Evolutionary conservation across 2,329 filamentous ascomycete genomes (phyloP), one percentile per base, ranked within the genome.

Genomic region (Podosphaera aphanis): DNA sequence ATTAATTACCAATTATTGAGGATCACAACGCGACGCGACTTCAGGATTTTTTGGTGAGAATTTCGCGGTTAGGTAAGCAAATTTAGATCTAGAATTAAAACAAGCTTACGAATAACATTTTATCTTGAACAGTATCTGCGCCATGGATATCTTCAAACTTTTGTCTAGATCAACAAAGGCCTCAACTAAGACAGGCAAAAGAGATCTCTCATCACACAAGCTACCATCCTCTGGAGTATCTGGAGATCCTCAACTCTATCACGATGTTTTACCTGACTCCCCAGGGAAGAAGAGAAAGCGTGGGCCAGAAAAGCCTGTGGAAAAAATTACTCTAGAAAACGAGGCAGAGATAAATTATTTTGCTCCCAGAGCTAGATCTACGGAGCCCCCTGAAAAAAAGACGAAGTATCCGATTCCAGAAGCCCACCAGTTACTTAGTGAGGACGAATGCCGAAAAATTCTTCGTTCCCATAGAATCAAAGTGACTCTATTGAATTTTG

Each of bases 381-480:
- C 47, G n/a, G 55, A 55, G 27, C 47, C 38, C 18, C 55, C 50
- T 31, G 20, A 46, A 52, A 5, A 45, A 50, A 31, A 46, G 36
- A n/a, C 41, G 42, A 16, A 18, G 7, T 18, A 16, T 1, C 3
- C 20, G n/a, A 25, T n/a, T 7, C 29, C 21, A 37, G 27, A 46
- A 33, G 11, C 15, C 23, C 11, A 21, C 40, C 27, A 46, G 33
- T 40, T 59, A 23, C 67, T 84, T 53, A 72, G 74, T 54, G 70
- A 80, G 55, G 77, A 79, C 47, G 74, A 86, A 58, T 78, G 82
- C 54, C 77, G 79, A 54, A 73, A 77, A 49, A 67, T 88, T 10
- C 63, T 93, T 49, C 77, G 77, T 49, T 79, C 76, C 47, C 84
- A 93, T 61, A 81, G 85, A 51, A 67, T 94, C 52, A 93, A 93